Percentiles rank a stretch among this genome's conserved stretches.
Conservation (phyloP, 2,329 filamentous ascomycete genomes). For the Fusarium aywerte region DNA sequence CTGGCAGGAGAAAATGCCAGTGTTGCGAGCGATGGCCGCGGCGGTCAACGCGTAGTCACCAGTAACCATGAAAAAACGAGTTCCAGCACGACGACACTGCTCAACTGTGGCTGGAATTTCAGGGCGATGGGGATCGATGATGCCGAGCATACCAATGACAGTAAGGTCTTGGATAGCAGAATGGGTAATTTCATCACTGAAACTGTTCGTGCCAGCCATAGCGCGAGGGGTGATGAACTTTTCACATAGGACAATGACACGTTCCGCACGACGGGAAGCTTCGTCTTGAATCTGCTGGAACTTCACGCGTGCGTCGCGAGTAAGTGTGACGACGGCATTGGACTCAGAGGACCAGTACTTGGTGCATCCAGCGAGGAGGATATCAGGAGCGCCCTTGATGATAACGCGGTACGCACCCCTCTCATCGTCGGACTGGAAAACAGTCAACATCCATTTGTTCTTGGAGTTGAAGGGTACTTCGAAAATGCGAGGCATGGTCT, state of each 20-base stretch:
- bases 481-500: constrained; percentile 47
- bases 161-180: constrained; percentile 56
- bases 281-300: constrained; percentile 54
- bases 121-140: constrained; percentile 59
- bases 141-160: constrained; percentile 63
- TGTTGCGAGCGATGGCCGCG: constrained; percentile 72
- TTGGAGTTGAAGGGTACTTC: constrained; percentile 62
- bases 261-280: constrained; percentile 56
- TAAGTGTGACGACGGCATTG: constrained; percentile 50
- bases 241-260: constrained; percentile 57
- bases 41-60: constrained; percentile 66
- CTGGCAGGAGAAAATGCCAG: constrained; percentile 68
- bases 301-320: constrained; percentile 47
- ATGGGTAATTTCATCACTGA: constrained; percentile 60
- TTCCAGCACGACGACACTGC: constrained; percentile 57
- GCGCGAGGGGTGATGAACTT: constrained; percentile 48
- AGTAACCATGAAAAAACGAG: constrained; percentile 61
- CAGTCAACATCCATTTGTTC: constrained; percentile 62
- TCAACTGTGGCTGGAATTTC: constrained; percentile 56
- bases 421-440: constrained; percentile 46
- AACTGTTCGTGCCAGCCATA: constrained; percentile 56
- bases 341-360: constrained; percentile 50
- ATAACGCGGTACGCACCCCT: constrained; percentile 54
- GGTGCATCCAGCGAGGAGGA: constrained; percentile 54
- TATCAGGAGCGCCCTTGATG: constrained; percentile 66